Base-by-base conservation (phyloP, 2,329 filamentous ascomycete species). In the Anthostomella pinea region DNA sequence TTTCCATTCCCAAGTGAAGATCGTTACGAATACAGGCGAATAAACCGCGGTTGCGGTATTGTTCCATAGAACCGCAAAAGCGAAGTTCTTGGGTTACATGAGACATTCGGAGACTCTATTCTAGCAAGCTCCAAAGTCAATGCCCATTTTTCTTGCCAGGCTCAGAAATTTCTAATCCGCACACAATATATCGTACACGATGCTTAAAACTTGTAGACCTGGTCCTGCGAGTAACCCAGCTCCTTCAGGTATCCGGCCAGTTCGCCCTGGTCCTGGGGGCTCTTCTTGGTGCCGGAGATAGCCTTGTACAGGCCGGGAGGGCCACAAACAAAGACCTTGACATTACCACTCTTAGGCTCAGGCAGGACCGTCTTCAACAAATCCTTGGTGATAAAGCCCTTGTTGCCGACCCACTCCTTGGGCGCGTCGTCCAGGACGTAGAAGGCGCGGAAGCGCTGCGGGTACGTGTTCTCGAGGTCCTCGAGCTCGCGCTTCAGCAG, bases 321-420 rank as follows among this genome's bases (percentile, higher is more conserved):
- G 0, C 91, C 91, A 66, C 91, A 97, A 23, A 98, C 87, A 58
- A 98, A 97, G 46, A 97, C 67, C 81, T 97, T 97, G 72, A 95
- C 82, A 69, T 95, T 93, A 49, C 85, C 85, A 54, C 78, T 77
- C 76, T 93, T 93, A 46, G 93, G 89, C 67, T 94, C 89, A 8
- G 93, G 93, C 10, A 97, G 77, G 8, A 96, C 89, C 33, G 86
- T 91, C 83, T 97, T 95, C 57, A 98, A 70, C 39, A 97, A 74
- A 49, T 96, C 89, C 77, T 95, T 94, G 65, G 68, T 86, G 60
- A 98, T 84, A 71, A 73, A 83, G 46, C 93, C 93, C 64, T 81
- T 86, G 57, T 74, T 79, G 51, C 87, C 85, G 37, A 67, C 65
- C 88, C 88, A 95, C 41, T 74, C 74, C 69, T 87, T 78, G 30